These are phyloP conservation scores for Plasmodium ovale DNA, from an alignment of 169 alveolate genomes.

Conservation along the genomic window DNA sequence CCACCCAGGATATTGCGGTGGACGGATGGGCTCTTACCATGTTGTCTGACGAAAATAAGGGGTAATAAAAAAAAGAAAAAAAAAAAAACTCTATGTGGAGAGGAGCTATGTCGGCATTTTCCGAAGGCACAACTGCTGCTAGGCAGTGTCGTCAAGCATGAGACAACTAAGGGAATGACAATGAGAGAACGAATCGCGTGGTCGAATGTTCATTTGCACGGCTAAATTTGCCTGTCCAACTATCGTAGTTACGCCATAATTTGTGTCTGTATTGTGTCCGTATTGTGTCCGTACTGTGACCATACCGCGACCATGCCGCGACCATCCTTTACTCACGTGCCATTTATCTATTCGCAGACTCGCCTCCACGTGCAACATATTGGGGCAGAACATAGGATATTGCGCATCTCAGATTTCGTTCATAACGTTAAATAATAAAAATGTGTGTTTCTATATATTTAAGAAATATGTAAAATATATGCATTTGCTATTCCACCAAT, in stretches of 20 bases:
- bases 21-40: slow-evolving; percentile 97
- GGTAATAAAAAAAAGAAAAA: slow-evolving; percentile 69
- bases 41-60: slow-evolving; percentile 85
- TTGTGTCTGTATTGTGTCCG: too few species aligned
- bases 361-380: slow-evolving; percentile 89
- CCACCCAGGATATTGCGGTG: slow-evolving; percentile 96
- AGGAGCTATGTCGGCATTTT: not conserved
- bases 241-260: too few species aligned
- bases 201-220: too few species aligned
- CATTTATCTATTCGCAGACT: slow-evolving; percentile 57
- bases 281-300: too few species aligned
- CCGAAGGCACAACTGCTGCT: too few species aligned
- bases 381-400: slow-evolving; percentile 89
- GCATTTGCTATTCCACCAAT: slow-evolving; percentile 50
- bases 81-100: not conserved
- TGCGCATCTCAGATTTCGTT: slow-evolving; percentile 85
- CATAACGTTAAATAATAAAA: slow-evolving; percentile 80
- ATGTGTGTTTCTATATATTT: slow-evolving; percentile 67
- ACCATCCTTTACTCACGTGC: too few species aligned
- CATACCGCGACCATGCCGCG: too few species aligned
- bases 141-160: too few species aligned
- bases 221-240: too few species aligned
- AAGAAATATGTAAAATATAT: slow-evolving; percentile 55
- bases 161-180: too few species aligned
- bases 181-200: too few species aligned